Conservation (phyloP, 1,284 basidiomycete species). For the Pseudozyma tsukubaensis region DNA sequence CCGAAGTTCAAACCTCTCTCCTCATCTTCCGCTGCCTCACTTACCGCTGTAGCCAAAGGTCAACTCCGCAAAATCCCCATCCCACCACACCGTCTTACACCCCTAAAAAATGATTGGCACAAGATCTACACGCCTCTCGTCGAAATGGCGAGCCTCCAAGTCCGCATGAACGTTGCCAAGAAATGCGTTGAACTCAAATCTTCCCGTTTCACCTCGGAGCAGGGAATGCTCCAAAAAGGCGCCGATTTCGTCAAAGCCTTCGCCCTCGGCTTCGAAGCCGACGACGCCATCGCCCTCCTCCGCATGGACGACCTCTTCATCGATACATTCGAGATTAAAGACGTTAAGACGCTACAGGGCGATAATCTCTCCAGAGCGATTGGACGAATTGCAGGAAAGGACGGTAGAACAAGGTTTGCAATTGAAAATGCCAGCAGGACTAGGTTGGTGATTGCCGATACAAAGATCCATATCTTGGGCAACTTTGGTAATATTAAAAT, state of each 20-base stretch:
- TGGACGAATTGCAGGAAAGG: conserved; percentile 96
- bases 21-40: conserved; percentile 2
- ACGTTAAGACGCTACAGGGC: conserved; percentile 96
- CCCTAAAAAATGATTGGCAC: conserved; percentile 96
- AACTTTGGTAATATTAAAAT: conserved; percentile 98
- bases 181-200: conserved; percentile 94
- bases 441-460: conserved; percentile 94
- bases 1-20: conserved; percentile 39
- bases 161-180: conserved; percentile 92
- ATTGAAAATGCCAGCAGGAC: conserved; percentile 97
- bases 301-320: conserved; percentile 96
- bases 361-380: conserved; percentile 96
- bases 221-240: conserved; percentile 84
- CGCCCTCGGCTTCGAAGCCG: conserved; percentile 82
- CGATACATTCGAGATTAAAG: conserved; percentile 97
- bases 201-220: conserved; percentile 81
- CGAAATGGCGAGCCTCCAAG: conserved; percentile 91
- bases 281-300: conserved; percentile 95
- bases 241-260: conserved; percentile 97
- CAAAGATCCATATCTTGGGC: conserved; percentile 95
- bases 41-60: conserved; percentile 48
- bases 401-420: conserved; percentile 97
- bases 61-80: conserved; percentile 76
- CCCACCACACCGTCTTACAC: conserved; percentile 96
- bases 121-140: conserved; percentile 96